phyloP scores from a whole-genome alignment of 352 stramenopile genomes.

The Phytophthora kernoviae region DNA sequence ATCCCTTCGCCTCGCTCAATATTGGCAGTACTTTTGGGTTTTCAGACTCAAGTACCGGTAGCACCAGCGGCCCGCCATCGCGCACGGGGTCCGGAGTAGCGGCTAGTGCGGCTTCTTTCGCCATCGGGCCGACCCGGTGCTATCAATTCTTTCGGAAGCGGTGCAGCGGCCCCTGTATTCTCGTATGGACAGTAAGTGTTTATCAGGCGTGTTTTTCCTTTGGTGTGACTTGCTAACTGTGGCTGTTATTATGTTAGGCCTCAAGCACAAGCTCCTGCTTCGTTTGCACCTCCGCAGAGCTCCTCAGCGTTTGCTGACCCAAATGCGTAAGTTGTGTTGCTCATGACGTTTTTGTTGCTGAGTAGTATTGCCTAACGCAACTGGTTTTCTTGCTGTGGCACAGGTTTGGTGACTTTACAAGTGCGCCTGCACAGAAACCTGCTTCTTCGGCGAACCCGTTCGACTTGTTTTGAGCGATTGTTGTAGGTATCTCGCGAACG shows the following conservation, averaged over 20 bases:
- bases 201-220: neutral
- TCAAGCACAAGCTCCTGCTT: slow-evolving; percentile 28
- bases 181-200: slow-evolving; percentile 37
- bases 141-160: slow-evolving; percentile 30
- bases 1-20: slow-evolving; percentile 77
- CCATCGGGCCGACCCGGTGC: slow-evolving; percentile 13
- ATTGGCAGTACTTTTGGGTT: slow-evolving; percentile 57
- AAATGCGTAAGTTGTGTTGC: slow-evolving; percentile 46
- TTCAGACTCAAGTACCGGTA: slow-evolving; percentile 25
- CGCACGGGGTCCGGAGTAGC: slow-evolving; percentile 28
- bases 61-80: slow-evolving; percentile 9
- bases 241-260: slow-evolving; percentile 13
- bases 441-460: slow-evolving; percentile 73
- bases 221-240: slow-evolving; percentile 19
- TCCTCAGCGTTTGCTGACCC: slow-evolving; percentile 39
- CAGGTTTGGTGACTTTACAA: slow-evolving; percentile 63
- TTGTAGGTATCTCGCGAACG: slow-evolving; percentile 6
- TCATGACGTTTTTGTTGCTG: neutral
- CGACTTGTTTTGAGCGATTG: slow-evolving; percentile 76
- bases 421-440: slow-evolving; percentile 35
- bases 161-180: slow-evolving; percentile 34
- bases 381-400: neutral
- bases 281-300: slow-evolving; percentile 47
- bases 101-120: slow-evolving; percentile 29
- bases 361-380: neutral